Evolutionary conservation across 1,284 basidiomycete species (phyloP).

Genomic region (Malassezia globosa): DNA sequence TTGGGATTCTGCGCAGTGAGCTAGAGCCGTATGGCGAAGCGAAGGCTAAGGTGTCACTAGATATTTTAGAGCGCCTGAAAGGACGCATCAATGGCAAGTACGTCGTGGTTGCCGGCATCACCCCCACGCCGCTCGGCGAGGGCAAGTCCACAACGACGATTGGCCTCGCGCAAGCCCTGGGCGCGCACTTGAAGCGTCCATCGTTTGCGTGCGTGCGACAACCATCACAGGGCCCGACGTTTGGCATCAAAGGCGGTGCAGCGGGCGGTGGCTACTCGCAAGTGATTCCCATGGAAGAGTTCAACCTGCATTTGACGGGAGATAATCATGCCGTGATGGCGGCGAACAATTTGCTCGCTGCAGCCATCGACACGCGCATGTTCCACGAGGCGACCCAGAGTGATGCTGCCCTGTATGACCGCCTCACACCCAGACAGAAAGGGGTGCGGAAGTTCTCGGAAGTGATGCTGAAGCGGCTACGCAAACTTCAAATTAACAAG

Average conservation of each 20-base stretch:
- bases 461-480: constrained; percentile 85
- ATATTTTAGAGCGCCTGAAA: constrained; percentile 69
- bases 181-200: constrained; percentile 81
- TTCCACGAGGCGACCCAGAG: constrained; percentile 94
- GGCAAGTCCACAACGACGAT: constrained; percentile 99
- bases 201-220: constrained; percentile 98
- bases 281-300: constrained; percentile 99
- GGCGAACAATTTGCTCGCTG: constrained; percentile 92
- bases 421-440: constrained; percentile 84
- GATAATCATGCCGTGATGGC: constrained; percentile 97
- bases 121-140: constrained; percentile 92
- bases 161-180: constrained; percentile 89
- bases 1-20: constrained; percentile 75
- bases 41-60: constrained; percentile 93
- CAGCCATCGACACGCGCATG: constrained; percentile 90
- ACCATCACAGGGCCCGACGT: constrained; percentile 95
- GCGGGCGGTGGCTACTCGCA: constrained; percentile 98
- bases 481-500: constrained; percentile 92
- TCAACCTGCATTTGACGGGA: constrained; percentile 90
- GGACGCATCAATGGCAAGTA: constrained; percentile 91
- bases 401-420: constrained; percentile 85
- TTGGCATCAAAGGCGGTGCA: constrained; percentile 98
- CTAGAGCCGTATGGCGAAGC: constrained; percentile 88
- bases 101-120: constrained; percentile 92
- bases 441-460: constrained; percentile 88